A percentile compares a stretch with the other conserved stretches of the same genome.
Conservation (phyloP, 2,329 filamentous ascomycete genomes). For the Ramichloridium luteum region DNA sequence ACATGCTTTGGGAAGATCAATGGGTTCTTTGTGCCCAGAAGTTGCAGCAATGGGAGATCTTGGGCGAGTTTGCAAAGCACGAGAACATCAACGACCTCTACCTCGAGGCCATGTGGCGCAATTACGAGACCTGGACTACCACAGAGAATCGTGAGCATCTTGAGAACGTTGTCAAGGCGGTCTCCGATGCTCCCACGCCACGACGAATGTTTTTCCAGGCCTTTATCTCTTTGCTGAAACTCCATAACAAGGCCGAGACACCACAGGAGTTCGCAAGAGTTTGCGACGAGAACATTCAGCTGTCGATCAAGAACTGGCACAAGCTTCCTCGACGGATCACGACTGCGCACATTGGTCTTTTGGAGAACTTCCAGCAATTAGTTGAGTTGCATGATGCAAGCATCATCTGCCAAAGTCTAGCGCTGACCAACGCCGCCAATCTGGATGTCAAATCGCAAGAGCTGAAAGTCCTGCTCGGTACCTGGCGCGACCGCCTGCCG, state of each 20-base stretch:
- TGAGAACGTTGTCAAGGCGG: conserved; percentile 86
- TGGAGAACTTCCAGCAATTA: conserved; percentile 96
- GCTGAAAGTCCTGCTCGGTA: conserved; percentile 81
- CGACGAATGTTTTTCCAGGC: conserved; percentile 93
- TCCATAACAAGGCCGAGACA: conserved; percentile 77
- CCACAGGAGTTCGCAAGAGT: conserved; percentile 72
- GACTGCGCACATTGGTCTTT: conserved; percentile 82
- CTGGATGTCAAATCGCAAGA: conserved; percentile 91
- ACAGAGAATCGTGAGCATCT: conserved; percentile 77
- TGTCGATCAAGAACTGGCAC: conserved; percentile 97
- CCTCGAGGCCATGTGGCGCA: conserved; percentile 89
- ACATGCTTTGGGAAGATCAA: conserved; percentile 99
- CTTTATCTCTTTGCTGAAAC: conserved; percentile 91
- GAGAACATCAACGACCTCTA: conserved; percentile 97
- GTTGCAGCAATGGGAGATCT: conserved; percentile 95
- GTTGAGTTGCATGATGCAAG: conserved; percentile 96
- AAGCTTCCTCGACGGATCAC: conserved; percentile 90
- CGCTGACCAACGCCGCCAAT: conserved; percentile 70
- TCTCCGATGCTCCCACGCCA: conserved; percentile 94
- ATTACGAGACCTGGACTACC: conserved; percentile 87
- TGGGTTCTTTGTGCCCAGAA: conserved; percentile 98
- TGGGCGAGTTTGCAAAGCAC: conserved; percentile 96
- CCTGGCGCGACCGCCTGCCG: conserved; percentile 88
- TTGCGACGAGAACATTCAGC: conserved; percentile 92
- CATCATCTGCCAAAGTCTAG: conserved; percentile 84